A percentile compares a stretch with the other conserved stretches of the same genome.
Conservation (phyloP, 2,329 filamentous ascomycete genomes). For the Biscogniauxia marginata region DNA sequence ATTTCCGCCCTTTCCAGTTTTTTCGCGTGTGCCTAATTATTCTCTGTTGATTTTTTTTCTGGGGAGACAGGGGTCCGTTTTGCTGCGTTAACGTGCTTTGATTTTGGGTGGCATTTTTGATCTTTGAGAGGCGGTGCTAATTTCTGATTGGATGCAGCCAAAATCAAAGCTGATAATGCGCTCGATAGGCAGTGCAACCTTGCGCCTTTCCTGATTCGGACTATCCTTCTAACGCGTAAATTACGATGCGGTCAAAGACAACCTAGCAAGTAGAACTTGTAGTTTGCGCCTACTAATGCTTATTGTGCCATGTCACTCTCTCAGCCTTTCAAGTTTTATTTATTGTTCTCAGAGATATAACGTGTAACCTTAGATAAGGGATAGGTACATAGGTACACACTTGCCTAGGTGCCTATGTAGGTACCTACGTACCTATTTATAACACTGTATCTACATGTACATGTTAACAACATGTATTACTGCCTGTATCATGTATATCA, state of each 20-base stretch:
- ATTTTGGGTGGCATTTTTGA: constrained; percentile 32
- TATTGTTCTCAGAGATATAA: no score
- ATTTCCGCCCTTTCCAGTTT: neutral
- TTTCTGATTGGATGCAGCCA: constrained; percentile 33
- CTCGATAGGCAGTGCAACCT: constrained; percentile 1
- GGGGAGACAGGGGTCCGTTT: constrained; percentile 35
- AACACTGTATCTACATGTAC: no score
- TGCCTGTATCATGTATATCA: no score
- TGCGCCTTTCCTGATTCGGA: constrained; percentile 4
- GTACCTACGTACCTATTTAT: no score
- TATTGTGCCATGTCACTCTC: neutral
- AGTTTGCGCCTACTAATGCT: neutral
- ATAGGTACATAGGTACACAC: neutral
- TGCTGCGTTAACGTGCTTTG: constrained; percentile 23
- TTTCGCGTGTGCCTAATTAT: constrained; percentile 7
- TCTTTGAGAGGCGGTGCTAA: constrained; percentile 13
- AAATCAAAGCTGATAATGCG: neutral
- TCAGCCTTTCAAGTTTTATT: no score
- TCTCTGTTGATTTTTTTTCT: constrained; percentile 27
- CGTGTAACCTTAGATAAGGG: neutral
- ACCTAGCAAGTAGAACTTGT: neutral
- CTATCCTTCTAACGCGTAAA: constrained; percentile 12
- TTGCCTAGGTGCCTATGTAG: neutral
- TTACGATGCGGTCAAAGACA: neutral
- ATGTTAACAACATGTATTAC: no score